phyloP scores from a whole-genome alignment of 139 green algal species.

The Pseudopediastrum boryanum region DNA sequence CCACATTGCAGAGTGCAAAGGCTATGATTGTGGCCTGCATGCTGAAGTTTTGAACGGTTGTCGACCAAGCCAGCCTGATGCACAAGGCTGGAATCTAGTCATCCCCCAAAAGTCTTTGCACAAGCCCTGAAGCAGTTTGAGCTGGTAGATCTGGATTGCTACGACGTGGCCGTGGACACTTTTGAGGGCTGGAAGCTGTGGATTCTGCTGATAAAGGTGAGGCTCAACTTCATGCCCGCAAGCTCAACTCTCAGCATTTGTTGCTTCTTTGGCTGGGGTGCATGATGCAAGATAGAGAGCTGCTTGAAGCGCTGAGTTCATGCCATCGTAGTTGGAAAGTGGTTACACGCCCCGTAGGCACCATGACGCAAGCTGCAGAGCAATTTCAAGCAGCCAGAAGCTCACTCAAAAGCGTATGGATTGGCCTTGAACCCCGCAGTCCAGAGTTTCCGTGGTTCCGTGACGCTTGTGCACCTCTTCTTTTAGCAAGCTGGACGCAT shows the following conservation, averaged over 20 bases:
- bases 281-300: no score
- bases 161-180: constrained; percentile 39
- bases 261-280: neutral
- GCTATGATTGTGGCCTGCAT: constrained; percentile 41
- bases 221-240: no score
- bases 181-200: constrained; percentile 16
- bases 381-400: no score
- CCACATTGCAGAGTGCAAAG: constrained; percentile 54
- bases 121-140: constrained; percentile 39
- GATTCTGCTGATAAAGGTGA: constrained; percentile 19
- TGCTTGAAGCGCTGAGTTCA: neutral
- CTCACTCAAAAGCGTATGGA: no score
- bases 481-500: no score
- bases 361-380: no score
- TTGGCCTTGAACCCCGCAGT: no score
- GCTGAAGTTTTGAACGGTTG: neutral
- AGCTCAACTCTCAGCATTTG: no score
- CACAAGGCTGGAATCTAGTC: constrained; percentile 24
- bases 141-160: constrained; percentile 46
- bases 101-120: constrained; percentile 46
- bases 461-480: no score
- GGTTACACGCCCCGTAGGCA: no score
- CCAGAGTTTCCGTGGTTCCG: no score
- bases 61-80: neutral
- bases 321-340: no score